phyloP scores from a whole-genome alignment of 2,329 filamentous ascomycete species.

The Pleurostoma richardsiae region DNA sequence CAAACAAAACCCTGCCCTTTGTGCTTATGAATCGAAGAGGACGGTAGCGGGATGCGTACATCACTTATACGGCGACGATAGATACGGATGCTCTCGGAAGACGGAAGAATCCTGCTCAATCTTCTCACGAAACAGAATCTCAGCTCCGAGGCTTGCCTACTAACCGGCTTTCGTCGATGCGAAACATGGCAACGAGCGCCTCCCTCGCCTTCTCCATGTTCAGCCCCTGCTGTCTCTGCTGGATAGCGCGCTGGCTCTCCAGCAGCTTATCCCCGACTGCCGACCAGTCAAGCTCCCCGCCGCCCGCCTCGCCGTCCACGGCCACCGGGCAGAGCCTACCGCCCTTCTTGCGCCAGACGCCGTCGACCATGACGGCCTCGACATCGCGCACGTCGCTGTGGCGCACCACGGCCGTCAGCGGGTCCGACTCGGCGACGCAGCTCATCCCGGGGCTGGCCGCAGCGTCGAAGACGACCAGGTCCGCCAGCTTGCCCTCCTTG shows the following conservation, averaged over 20 bases:
- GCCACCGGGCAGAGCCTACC: neutral
- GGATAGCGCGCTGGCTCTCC: neutral
- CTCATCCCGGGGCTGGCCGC: neutral
- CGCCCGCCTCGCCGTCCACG: neutral
- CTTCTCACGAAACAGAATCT: too few relatives aligned
- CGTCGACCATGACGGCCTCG: neutral
- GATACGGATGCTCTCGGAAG: too few relatives aligned
- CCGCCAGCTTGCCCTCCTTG: neutral
- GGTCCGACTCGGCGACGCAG: conserved; percentile 1
- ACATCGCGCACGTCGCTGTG: neutral
- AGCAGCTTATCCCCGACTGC: neutral
- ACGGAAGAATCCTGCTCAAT: too few relatives aligned
- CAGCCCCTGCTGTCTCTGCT: neutral
- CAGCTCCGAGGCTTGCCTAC: too few relatives aligned
- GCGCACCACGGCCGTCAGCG: neutral
- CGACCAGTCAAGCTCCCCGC: neutral
- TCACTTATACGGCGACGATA: too few relatives aligned
- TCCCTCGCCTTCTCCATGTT: conserved; percentile 1
- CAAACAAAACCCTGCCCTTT: too few relatives aligned
- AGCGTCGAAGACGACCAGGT: conserved; percentile 1
- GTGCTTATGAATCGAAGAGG: too few relatives aligned
- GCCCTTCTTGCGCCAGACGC: neutral
- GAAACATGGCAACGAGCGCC: conserved; percentile 1
- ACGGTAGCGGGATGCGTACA: too few relatives aligned
- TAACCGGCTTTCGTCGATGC: neutral